phyloP scores from a whole-genome alignment of 306 rosid genomes.

The Canavalia gladiata region DNA sequence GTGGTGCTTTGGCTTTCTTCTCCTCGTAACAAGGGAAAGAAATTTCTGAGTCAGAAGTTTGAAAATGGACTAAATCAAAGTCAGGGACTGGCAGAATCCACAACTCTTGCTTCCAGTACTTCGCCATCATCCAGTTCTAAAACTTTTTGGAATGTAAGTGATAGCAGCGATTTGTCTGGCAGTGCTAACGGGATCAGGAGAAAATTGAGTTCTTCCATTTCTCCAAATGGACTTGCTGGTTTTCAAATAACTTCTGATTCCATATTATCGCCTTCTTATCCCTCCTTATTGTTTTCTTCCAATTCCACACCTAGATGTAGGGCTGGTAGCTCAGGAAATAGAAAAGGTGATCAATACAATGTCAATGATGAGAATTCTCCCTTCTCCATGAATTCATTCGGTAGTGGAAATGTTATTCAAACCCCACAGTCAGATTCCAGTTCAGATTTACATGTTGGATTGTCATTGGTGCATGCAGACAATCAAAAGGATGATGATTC shows the following conservation, averaged over 20 bases:
- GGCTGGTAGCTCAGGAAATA: conserved; percentile 49
- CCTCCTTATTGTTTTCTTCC: conserved; percentile 56
- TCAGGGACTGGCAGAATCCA: conserved; percentile 51
- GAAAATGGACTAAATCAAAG: conserved; percentile 41
- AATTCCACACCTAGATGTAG: conserved; percentile 48
- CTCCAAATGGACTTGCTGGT: conserved; percentile 58
- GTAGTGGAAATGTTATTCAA: conserved; percentile 75
- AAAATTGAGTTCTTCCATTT: conserved; percentile 45
- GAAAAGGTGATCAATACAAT: conserved; percentile 39
- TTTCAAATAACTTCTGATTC: conserved; percentile 63
- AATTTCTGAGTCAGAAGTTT: conserved; percentile 49
- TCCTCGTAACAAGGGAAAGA: conserved; percentile 64
- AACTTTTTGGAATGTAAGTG: conserved; percentile 52
- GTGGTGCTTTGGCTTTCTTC: conserved; percentile 83
- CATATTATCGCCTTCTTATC: conserved; percentile 39
- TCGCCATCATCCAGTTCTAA: conserved; percentile 54
- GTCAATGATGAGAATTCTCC: conserved; percentile 64
- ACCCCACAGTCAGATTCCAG: conserved; percentile 78
- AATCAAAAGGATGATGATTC: conserved; percentile 49
- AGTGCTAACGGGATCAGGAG: conserved; percentile 46
- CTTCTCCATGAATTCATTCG: conserved; percentile 65
- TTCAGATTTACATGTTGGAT: conserved; percentile 57
- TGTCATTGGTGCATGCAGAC: conserved; percentile 53
- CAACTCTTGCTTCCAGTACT: conserved; percentile 51
- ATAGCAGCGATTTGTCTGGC: conserved; percentile 51